Percentiles rank a stretch among this genome's conserved stretches.
Evolutionary conservation across 495 filamentous ascomycete genomes (phyloP).

Genomic region (Tuber calosporum): DNA sequence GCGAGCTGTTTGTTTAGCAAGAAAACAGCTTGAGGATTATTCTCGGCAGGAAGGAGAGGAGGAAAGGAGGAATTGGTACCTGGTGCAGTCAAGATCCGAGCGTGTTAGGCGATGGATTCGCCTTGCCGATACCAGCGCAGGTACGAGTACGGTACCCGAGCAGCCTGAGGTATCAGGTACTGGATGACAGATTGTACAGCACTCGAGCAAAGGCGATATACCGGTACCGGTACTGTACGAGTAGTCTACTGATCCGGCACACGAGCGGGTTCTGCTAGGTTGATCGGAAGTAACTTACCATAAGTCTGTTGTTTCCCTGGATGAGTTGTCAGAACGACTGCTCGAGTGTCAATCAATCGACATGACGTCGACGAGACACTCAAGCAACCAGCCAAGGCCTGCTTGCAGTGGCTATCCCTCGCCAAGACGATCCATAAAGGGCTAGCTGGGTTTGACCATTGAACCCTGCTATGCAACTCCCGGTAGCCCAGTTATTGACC

Average conservation of each 20-base stretch:
- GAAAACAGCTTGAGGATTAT: background rate
- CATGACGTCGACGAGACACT: background rate
- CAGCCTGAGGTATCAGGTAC: background rate
- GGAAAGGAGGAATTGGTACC: background rate
- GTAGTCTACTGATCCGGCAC: background rate
- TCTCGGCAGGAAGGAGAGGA: background rate
- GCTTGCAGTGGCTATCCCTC: background rate
- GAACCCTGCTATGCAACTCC: background rate
- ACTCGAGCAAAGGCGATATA: background rate
- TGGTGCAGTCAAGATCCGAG: background rate
- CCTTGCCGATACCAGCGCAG: background rate
- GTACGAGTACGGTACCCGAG: no score
- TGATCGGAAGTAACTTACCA: background rate
- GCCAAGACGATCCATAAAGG: background rate
- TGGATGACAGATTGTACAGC: background rate
- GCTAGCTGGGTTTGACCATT: background rate
- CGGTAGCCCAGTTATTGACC: background rate
- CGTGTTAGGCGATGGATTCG: background rate
- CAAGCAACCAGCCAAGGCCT: background rate
- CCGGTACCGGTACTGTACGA: background rate
- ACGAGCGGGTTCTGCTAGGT: background rate
- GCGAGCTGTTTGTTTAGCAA: background rate
- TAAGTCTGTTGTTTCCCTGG: background rate
- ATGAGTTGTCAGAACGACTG: background rate
- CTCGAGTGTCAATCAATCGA: background rate